Evolutionary conservation across 208 protist genomes (phyloP).

Genomic region (Wallacemonas collosoma): DNA sequence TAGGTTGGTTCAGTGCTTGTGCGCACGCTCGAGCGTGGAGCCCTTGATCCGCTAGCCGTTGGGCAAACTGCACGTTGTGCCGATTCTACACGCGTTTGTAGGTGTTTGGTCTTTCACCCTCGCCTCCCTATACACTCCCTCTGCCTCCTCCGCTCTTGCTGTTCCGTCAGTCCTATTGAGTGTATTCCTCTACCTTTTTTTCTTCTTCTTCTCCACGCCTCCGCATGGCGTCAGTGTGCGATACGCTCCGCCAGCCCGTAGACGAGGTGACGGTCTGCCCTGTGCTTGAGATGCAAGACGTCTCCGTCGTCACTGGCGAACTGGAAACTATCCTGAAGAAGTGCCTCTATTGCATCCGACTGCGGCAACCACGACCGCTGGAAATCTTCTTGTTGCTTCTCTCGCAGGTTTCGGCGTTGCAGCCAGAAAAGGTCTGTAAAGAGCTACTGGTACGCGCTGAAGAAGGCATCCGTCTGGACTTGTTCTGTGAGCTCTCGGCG

Average conservation of each 20-base stretch:
- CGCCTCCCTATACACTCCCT: too few relatives aligned
- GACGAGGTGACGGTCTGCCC: conserved; percentile 42
- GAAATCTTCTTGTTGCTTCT: conserved; percentile 59
- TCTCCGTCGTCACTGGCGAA: conserved; percentile 33
- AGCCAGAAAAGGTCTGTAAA: conserved; percentile 32
- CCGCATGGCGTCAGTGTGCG: conserved; percentile 29
- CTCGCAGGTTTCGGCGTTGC: conserved; percentile 27
- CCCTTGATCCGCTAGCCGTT: too few relatives aligned
- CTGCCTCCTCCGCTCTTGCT: background rate
- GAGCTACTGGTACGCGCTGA: conserved; percentile 37
- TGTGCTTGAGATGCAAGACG: conserved; percentile 34
- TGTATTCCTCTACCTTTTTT: background rate
- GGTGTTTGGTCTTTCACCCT: too few relatives aligned
- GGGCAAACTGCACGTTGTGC: too few relatives aligned
- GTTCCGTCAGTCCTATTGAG: background rate
- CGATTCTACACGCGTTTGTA: too few relatives aligned
- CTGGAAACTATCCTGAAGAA: conserved; percentile 65
- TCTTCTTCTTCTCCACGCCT: background rate
- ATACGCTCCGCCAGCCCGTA: conserved; percentile 48
- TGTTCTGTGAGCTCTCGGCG: conserved; percentile 43
- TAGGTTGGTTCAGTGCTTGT: too few relatives aligned
- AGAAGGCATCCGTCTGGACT: conserved; percentile 43
- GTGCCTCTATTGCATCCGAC: conserved; percentile 66
- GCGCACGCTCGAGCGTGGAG: too few relatives aligned
- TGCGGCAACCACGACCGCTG: conserved; percentile 42